Conservation (phyloP, 2,329 filamentous ascomycete genomes). For the Xylariomycetidae sp. region DNA sequence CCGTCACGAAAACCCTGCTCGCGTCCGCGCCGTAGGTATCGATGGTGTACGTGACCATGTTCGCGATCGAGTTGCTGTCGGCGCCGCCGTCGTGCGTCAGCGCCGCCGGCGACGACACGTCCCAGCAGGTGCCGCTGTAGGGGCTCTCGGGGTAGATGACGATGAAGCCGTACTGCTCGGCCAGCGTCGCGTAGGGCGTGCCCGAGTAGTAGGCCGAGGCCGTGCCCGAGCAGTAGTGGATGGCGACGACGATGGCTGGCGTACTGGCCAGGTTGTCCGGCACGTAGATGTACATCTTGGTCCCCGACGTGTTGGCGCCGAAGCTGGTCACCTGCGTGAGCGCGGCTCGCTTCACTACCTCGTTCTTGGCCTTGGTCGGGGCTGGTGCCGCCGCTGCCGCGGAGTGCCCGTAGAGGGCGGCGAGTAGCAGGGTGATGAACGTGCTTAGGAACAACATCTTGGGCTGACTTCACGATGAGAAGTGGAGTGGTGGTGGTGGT, state of each 20-base stretch:
- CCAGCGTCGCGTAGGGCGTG: constrained; percentile 41
- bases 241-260: constrained; percentile 45
- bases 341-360: constrained; percentile 11
- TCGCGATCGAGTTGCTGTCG: constrained; percentile 51
- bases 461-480: constrained; percentile 1
- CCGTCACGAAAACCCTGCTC: constrained; percentile 49
- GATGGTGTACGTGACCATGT: constrained; percentile 56
- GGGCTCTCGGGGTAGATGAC: constrained; percentile 53
- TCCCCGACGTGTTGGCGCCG: constrained; percentile 33
- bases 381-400: too few species aligned
- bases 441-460: constrained; percentile 9
- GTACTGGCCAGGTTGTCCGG: constrained; percentile 30
- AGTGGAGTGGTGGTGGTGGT: too few species aligned
- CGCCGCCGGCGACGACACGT: constrained; percentile 40
- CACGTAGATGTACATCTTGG: constrained; percentile 41
- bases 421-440: constrained; percentile 6
- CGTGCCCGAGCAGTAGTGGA: constrained; percentile 51
- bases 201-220: constrained; percentile 43
- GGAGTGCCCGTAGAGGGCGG: constrained; percentile 10
- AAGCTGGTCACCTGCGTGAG: constrained; percentile 23
- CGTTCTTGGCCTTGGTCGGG: too few species aligned
- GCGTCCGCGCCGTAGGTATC: constrained; percentile 46
- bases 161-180: constrained; percentile 37
- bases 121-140: constrained; percentile 46
- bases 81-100: constrained; percentile 54